Evolutionary conservation across 352 stramenopile genomes (phyloP).

Genomic region (Globisporangium iwayamae): DNA sequence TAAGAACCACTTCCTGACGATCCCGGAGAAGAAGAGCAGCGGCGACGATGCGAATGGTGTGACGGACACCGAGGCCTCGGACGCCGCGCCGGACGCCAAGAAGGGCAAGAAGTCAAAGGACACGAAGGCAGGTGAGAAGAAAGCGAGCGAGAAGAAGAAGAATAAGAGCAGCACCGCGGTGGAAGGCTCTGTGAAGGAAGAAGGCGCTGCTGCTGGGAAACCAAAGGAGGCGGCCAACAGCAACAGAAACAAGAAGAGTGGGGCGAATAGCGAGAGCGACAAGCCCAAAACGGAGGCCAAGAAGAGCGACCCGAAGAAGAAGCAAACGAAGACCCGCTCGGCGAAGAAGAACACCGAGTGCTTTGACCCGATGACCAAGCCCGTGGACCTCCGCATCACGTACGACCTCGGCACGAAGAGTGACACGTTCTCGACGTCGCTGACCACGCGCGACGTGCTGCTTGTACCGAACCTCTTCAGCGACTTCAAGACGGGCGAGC

Average conservation of each 20-base stretch:
- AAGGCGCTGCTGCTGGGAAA: neutral
- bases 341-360: conserved; percentile 79
- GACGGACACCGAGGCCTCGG: conserved; percentile 1
- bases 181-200: conserved; percentile 11
- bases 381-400: conserved; percentile 67
- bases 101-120: conserved; percentile 24
- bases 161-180: neutral
- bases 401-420: conserved; percentile 55
- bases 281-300: conserved; percentile 23
- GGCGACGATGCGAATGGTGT: neutral
- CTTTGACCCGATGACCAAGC: conserved; percentile 64
- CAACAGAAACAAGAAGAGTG: conserved; percentile 28
- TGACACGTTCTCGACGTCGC: conserved; percentile 53
- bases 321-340: conserved; percentile 27
- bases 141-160: conserved; percentile 4
- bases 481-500: conserved; percentile 67
- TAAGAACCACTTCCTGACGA: conserved; percentile 54
- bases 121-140: conserved; percentile 14
- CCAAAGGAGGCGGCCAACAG: conserved; percentile 19
- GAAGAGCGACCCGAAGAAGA: conserved; percentile 43
- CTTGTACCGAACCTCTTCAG: conserved; percentile 71
- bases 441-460: conserved; percentile 62
- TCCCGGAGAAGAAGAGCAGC: conserved; percentile 1
- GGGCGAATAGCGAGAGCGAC: conserved; percentile 14
- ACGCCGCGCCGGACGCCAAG: conserved; percentile 8